Evolutionary conservation across 2,329 filamentous ascomycete genomes (phyloP).

Genomic region (Cercospora beticola): DNA sequence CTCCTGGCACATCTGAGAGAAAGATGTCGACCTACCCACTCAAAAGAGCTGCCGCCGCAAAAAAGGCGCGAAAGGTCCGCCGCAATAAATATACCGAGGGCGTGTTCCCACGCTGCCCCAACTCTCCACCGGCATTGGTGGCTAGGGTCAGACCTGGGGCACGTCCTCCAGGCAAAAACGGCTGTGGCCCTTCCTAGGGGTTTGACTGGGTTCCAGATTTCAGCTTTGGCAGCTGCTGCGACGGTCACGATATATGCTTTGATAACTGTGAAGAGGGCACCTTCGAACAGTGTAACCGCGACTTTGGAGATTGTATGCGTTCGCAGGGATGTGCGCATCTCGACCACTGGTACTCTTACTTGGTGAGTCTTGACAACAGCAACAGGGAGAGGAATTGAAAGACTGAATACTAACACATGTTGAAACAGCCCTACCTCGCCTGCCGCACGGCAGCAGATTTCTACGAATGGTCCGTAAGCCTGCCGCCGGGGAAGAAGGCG

Average conservation of each 20-base stretch:
- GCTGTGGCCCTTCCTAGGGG: constrained; percentile 8
- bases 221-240: constrained; percentile 11
- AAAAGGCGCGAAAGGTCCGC: background rate
- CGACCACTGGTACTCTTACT: constrained; percentile 6
- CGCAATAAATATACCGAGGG: constrained; percentile 8
- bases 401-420: too few species aligned
- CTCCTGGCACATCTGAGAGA: background rate
- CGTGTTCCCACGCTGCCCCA: background rate
- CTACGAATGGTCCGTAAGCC: constrained; percentile 7
- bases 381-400: background rate
- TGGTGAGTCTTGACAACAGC: background rate
- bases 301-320: constrained; percentile 5
- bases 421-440: background rate
- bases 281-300: constrained; percentile 11
- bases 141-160: background rate
- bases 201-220: constrained; percentile 9
- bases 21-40: constrained; percentile 1
- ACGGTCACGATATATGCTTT: constrained; percentile 12
- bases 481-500: background rate
- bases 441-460: constrained; percentile 12
- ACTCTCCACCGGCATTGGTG: background rate
- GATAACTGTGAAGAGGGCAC: constrained; percentile 15
- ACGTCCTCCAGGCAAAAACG: background rate
- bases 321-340: background rate
- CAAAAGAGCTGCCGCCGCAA: background rate